Percentiles rank a stretch among this genome's conserved stretches.
phyloP scores from a whole-genome alignment of 108 stramenopile species.

The Cyclostephanos tholiformis region DNA sequence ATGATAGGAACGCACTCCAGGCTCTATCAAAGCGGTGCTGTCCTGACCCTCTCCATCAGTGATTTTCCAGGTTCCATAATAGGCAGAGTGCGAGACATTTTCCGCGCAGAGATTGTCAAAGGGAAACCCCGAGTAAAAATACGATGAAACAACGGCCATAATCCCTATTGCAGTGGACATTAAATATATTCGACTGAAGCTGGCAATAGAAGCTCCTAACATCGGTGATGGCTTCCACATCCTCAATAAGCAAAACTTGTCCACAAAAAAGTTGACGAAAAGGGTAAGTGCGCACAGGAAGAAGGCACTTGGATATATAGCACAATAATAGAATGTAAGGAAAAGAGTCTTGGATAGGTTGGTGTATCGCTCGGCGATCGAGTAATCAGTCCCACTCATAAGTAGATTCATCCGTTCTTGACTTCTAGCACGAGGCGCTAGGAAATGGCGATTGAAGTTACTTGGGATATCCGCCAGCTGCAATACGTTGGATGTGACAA shows the following conservation, averaged over 20 bases:
- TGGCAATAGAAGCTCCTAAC: slow-evolving; percentile 65
- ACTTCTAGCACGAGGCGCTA: slow-evolving; percentile 76
- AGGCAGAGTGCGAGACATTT: slow-evolving; percentile 47
- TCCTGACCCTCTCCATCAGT: slow-evolving; percentile 35
- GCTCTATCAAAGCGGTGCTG: slow-evolving; percentile 29
- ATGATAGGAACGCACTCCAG: slow-evolving; percentile 48
- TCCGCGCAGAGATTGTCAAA: slow-evolving; percentile 83
- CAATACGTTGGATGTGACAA: slow-evolving; percentile 65
- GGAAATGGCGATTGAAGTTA: slow-evolving; percentile 70
- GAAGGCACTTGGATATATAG: slow-evolving; percentile 76
- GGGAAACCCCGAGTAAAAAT: slow-evolving; percentile 82
- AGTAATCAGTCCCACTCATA: slow-evolving; percentile 75
- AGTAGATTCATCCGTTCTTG: slow-evolving; percentile 82
- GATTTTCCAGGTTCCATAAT: slow-evolving; percentile 51
- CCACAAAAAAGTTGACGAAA: slow-evolving; percentile 70
- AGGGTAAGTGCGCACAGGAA: slow-evolving; percentile 76
- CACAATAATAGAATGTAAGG: slow-evolving; percentile 76
- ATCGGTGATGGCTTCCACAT: slow-evolving; percentile 79
- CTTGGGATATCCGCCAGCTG: slow-evolving; percentile 62
- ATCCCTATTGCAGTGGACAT: slow-evolving; percentile 63
- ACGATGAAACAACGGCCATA: slow-evolving; percentile 75
- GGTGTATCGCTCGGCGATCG: slow-evolving; percentile 80
- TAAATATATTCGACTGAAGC: slow-evolving; percentile 76
- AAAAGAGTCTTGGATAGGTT: slow-evolving; percentile 72
- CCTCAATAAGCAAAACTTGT: slow-evolving; percentile 78